phyloP scores from a whole-genome alignment of 2,329 filamentous ascomycete species.

The Botryosphaeria agaves region DNA sequence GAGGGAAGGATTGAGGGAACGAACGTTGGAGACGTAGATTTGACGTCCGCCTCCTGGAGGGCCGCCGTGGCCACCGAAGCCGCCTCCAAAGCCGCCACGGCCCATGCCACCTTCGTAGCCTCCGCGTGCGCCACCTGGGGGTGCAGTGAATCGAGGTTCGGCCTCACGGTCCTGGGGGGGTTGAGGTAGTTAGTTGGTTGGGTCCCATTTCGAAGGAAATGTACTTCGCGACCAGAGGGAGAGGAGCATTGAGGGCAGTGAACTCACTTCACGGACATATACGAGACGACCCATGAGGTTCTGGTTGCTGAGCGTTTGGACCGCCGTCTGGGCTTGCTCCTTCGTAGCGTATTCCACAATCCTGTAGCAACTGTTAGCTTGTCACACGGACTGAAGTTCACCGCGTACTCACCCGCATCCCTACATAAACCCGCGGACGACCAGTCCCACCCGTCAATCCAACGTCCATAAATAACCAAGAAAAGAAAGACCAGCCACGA shows the following conservation, averaged over 20 bases:
- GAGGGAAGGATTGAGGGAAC: slow-evolving; percentile 31
- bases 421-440: slow-evolving; percentile 85
- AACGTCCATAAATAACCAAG: slow-evolving; percentile 64
- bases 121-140: slow-evolving; percentile 41
- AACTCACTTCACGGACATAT: slow-evolving; percentile 82
- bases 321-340: slow-evolving; percentile 96
- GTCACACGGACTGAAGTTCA: slow-evolving; percentile 1
- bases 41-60: slow-evolving; percentile 57
- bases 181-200: slow-evolving; percentile 3
- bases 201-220: not conserved
- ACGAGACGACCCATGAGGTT: slow-evolving; percentile 97
- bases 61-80: slow-evolving; percentile 29
- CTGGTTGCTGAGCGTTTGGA: slow-evolving; percentile 96
- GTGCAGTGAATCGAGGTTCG: slow-evolving; percentile 85
- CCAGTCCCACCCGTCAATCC: slow-evolving; percentile 95
- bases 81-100: slow-evolving; percentile 23
- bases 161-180: slow-evolving; percentile 76
- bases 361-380: slow-evolving; percentile 33
- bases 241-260: slow-evolving; percentile 1
- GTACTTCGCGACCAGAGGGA: not conserved
- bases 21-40: slow-evolving; percentile 96
- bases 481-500: slow-evolving; percentile 66
- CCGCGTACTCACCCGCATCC: slow-evolving; percentile 82
- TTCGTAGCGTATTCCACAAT: slow-evolving; percentile 99
- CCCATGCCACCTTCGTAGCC: slow-evolving; percentile 33